Evolutionary conservation across 176 grass and related monocot species (phyloP), one percentile per base, ranked within the genome.

Genomic region (Oryza meridionalis): DNA sequence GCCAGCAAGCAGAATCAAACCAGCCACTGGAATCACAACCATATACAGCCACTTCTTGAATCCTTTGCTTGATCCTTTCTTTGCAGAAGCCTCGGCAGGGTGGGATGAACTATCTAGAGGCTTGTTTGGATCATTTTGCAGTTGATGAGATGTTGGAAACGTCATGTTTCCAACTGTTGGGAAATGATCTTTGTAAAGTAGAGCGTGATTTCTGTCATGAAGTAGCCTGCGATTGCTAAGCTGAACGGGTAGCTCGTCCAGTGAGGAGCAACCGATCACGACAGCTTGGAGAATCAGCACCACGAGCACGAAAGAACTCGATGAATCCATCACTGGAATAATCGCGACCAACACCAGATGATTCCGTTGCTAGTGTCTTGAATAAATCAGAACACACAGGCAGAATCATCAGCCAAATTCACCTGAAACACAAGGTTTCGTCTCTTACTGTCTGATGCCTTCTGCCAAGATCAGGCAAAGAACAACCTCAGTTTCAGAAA

Each of bases 151-250:
- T 29, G 79, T 79, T 16, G 84, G 58, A 47, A 82, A 72, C 16
- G 85, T 80, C 47, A 82, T 87, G 35, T 46, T 87, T 73, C 69
- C 74, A n/a, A 25, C 38, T 47, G 74, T 7, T 42, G 79, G 87
- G 55, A 90, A 85, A 17, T 13, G 45, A 69, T 26, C 67, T 70
- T 50, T 67, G 75, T 88, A 78, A 40, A 16, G 65, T 46, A 51
- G 49, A 11, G 86, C 65, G 7, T 84, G 83, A 24, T 90, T 90
- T 32, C 78, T 88, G 61, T 62, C 82, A 58, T 78, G 67, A 8
- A 86, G 77, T 17, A 97, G 80, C 25, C 91, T 93, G 72, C 91
- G 89, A 3, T 86, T 79, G 84, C 68, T 75, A 71, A 46, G 40
- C 9, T 82, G 65, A 40, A 44, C 71, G 63, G 79, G 26, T 62